These are phyloP conservation scores for Eucalyptus tenuipes DNA, from an alignment of 345 rosid species.

Conservation along the genomic window DNA sequence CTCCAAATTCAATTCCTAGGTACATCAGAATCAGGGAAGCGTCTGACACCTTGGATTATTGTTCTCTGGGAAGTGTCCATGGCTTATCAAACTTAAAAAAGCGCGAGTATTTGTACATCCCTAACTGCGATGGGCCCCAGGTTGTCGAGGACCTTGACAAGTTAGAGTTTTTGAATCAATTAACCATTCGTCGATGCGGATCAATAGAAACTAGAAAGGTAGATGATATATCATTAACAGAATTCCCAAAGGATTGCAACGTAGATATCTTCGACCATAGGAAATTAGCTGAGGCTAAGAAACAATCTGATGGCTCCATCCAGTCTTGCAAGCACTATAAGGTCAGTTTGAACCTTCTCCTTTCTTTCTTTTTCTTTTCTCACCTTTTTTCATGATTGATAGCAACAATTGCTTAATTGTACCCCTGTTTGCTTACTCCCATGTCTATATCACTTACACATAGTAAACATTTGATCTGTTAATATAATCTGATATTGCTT, in stretches of 20 bases:
- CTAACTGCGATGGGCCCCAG: neutral
- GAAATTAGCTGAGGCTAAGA: neutral
- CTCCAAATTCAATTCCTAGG: neutral
- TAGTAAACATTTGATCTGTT: no score
- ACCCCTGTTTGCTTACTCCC: neutral
- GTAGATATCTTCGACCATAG: neutral
- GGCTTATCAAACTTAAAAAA: neutral
- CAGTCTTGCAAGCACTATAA: neutral
- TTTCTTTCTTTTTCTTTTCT: neutral
- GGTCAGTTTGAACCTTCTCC: neutral
- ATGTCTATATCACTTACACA: neutral
- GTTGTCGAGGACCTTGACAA: neutral
- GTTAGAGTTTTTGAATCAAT: neutral
- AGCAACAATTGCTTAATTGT: neutral
- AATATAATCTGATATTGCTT: no score
- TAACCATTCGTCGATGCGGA: rapidly evolving
- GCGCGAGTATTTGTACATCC: neutral
- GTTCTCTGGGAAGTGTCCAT: rapidly evolving
- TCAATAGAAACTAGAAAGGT: neutral
- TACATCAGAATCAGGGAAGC: rapidly evolving
- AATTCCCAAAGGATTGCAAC: neutral
- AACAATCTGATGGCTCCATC: neutral
- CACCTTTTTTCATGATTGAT: neutral
- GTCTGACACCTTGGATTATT: neutral
- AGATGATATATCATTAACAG: neutral